Percentiles rank a stretch among this genome's conserved stretches.
These are phyloP conservation scores for Sporobolomyces phaffii DNA, from an alignment of 768 basidiomycete species.

Conservation along the genomic window DNA sequence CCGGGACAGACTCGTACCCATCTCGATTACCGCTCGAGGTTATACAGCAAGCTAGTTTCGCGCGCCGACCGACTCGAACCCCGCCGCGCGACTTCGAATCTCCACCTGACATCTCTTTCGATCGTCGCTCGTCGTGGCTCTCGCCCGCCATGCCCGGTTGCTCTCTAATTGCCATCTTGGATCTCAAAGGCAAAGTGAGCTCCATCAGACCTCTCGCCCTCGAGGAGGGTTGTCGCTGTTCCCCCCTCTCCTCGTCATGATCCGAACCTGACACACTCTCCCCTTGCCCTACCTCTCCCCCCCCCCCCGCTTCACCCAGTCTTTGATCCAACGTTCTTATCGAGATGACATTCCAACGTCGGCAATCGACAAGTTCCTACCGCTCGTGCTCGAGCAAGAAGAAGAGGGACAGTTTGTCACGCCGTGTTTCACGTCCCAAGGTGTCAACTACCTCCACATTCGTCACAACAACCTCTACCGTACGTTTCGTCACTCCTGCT, in stretches of 20 bases:
- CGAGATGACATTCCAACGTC: slow-evolving; percentile 87
- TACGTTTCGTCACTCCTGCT: slow-evolving; percentile 50
- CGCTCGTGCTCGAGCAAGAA: slow-evolving; percentile 87
- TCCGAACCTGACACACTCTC: neutral
- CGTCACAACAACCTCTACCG: slow-evolving; percentile 95
- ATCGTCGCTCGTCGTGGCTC: neutral
- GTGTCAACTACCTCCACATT: slow-evolving; percentile 98
- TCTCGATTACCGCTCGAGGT: no score
- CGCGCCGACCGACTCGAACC: no score
- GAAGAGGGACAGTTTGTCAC: slow-evolving; percentile 95
- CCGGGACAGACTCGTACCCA: no score
- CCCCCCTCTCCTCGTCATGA: neutral
- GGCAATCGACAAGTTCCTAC: slow-evolving; percentile 87
- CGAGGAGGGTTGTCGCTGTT: no score
- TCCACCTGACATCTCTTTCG: no score
- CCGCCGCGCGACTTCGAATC: no score
- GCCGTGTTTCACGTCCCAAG: slow-evolving; percentile 90
- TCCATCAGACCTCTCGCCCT: neutral
- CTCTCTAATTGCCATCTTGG: slow-evolving; percentile 82
- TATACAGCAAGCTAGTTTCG: no score
- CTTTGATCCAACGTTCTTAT: slow-evolving; percentile 92
- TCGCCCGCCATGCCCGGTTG: slow-evolving; percentile 27
- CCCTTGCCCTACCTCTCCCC: neutral
- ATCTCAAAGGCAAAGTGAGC: slow-evolving; percentile 83
- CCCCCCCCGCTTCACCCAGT: slow-evolving; percentile 45